Evolutionary conservation across 768 basidiomycete genomes (phyloP).

Genomic region (Pleurotus tuber-regium): DNA sequence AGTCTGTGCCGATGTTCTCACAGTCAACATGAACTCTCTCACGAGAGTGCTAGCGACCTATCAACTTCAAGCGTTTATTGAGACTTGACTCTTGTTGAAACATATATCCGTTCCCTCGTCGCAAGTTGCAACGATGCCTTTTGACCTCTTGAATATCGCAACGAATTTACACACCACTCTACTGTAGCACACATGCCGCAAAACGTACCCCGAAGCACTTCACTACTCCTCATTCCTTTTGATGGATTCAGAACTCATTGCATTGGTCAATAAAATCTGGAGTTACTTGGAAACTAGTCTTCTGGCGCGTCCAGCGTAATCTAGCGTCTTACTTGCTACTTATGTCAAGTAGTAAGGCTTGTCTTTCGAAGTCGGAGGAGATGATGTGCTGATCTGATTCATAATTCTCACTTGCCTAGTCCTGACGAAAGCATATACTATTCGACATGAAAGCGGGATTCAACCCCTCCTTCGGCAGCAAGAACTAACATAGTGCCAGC

Average conservation of each 20-base stretch:
- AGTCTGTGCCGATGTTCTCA: too few relatives aligned
- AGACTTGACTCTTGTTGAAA: too few relatives aligned
- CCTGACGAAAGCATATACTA: slow-evolving; percentile 94
- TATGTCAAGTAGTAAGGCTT: too few relatives aligned
- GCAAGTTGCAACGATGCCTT: too few relatives aligned
- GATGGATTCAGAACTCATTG: slow-evolving; percentile 95
- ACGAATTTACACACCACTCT: not conserved
- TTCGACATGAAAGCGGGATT: slow-evolving; percentile 99
- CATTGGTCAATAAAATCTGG: slow-evolving; percentile 92
- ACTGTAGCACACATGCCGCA: not conserved
- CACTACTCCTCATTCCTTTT: slow-evolving; percentile 7
- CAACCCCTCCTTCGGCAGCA: slow-evolving; percentile 92
- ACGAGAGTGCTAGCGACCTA: too few relatives aligned
- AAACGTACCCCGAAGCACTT: slow-evolving; percentile 4
- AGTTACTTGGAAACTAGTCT: slow-evolving; percentile 94
- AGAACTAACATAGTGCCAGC: slow-evolving; percentile 88
- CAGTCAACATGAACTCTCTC: too few relatives aligned
- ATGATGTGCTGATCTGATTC: too few relatives aligned
- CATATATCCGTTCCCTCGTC: too few relatives aligned
- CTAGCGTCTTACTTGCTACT: too few relatives aligned
- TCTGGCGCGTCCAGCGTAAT: slow-evolving; percentile 96
- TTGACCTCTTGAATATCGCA: not conserved
- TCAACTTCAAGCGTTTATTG: too few relatives aligned
- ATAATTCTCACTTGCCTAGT: too few relatives aligned
- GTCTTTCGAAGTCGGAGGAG: too few relatives aligned